These are phyloP conservation scores for Boletellus sp. DNA, from an alignment of 768 basidiomycete species.

Conservation along the genomic window DNA sequence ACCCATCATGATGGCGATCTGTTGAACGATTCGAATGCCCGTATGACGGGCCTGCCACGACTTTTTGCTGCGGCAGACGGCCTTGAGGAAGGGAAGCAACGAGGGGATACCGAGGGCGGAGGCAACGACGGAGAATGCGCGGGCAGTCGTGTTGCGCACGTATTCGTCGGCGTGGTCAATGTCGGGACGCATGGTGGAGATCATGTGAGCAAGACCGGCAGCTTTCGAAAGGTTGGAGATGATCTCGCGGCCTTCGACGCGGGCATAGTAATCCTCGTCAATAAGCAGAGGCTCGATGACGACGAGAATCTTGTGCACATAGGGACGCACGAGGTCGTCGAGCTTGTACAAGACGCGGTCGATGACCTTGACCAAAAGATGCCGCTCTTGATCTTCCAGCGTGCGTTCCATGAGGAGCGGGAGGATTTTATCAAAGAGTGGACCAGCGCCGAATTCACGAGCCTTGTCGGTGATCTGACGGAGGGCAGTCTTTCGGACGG, in stretches of 20 bases:
- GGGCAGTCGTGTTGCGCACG: slow-evolving; percentile 97
- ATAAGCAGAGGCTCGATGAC: slow-evolving; percentile 99
- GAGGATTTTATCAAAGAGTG: slow-evolving; percentile 96
- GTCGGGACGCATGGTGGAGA: slow-evolving; percentile 99
- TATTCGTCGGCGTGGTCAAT: slow-evolving; percentile 99
- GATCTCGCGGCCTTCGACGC: slow-evolving; percentile 98
- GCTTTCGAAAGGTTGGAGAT: slow-evolving; percentile 94
- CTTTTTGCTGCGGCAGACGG: slow-evolving; percentile 97
- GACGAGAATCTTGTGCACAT: slow-evolving; percentile 99
- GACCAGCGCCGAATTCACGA: slow-evolving; percentile 96
- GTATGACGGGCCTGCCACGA: slow-evolving; percentile 99
- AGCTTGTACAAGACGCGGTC: slow-evolving; percentile 98
- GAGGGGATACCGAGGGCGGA: slow-evolving; percentile 98
- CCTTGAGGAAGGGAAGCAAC: slow-evolving; percentile 95
- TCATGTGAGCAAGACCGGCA: slow-evolving; percentile 99
- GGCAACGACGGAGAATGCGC: slow-evolving; percentile 98
- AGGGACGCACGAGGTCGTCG: slow-evolving; percentile 96
- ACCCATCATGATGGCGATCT: slow-evolving; percentile 99
- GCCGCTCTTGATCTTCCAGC: slow-evolving; percentile 97
- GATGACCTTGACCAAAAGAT: slow-evolving; percentile 97
- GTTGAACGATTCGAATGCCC: slow-evolving; percentile 98
- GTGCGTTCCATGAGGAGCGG: slow-evolving; percentile 98
- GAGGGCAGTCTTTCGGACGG: slow-evolving; percentile 95
- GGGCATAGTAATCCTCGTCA: slow-evolving; percentile 95
- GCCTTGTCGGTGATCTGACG: slow-evolving; percentile 99